Conservation (phyloP, 2,329 filamentous ascomycete genomes). For the Colletotrichum orchidophilum region DNA sequence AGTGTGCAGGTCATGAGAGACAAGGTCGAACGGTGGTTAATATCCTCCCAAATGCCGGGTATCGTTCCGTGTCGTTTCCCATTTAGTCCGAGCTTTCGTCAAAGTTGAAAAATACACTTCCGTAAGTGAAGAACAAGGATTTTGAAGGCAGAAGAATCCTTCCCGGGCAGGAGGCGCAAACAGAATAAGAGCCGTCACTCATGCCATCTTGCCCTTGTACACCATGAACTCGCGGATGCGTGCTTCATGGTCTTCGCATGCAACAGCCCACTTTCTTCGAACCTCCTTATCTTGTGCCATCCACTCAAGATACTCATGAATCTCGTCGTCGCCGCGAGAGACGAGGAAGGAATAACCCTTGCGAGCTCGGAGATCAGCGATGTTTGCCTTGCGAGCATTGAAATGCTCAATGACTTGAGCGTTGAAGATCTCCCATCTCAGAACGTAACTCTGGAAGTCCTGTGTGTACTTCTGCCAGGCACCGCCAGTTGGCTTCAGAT, state of each 20-base stretch:
- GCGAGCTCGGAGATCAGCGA: conserved; percentile 48
- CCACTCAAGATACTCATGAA: conserved; percentile 67
- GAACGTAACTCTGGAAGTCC: conserved; percentile 64
- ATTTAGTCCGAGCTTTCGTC: conserved; percentile 29
- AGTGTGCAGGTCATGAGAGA: conserved; percentile 17
- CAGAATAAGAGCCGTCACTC: conserved; percentile 7
- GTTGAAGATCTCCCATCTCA: conserved; percentile 53
- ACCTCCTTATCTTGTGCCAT: conserved; percentile 73
- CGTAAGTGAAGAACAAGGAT: neutral
- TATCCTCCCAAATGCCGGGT: conserved; percentile 31
- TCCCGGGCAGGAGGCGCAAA: neutral
- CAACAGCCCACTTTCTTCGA: conserved; percentile 67
- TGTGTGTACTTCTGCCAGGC: conserved; percentile 62
- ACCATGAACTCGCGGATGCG: conserved; percentile 67
- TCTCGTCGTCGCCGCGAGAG: conserved; percentile 53
- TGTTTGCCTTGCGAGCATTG: conserved; percentile 56
- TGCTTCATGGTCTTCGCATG: conserved; percentile 67
- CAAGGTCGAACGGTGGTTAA: conserved; percentile 20
- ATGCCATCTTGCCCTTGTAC: conserved; percentile 55
- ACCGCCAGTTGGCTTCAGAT: conserved; percentile 51
- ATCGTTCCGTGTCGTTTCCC: conserved; percentile 29
- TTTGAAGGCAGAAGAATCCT: neutral
- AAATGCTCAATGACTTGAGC: conserved; percentile 66
- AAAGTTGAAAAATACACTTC: conserved; percentile 16
- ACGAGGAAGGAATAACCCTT: conserved; percentile 58